Percentiles rank a stretch among this genome's conserved stretches.
Conservation (phyloP, 495 filamentous ascomycete genomes). For the Annulohypoxylon bovei region DNA sequence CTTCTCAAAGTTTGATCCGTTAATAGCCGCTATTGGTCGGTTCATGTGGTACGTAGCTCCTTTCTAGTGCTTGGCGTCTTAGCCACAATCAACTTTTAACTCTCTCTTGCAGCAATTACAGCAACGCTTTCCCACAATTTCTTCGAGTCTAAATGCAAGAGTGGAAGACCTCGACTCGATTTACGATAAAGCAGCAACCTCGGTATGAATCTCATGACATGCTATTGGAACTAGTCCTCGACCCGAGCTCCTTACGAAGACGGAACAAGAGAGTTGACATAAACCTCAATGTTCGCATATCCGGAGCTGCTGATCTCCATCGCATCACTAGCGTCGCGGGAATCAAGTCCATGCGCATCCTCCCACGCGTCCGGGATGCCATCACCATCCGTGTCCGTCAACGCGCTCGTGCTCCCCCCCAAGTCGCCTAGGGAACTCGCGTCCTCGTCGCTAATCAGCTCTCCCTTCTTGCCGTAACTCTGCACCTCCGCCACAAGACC, state of each 20-base stretch:
- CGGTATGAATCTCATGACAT: neutral
- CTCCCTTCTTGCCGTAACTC: constrained; percentile 43
- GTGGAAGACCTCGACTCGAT: no score
- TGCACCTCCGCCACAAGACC: constrained; percentile 37
- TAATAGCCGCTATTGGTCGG: neutral
- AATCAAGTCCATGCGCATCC: constrained; percentile 38
- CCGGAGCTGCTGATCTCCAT: constrained; percentile 42
- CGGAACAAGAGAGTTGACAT: constrained; percentile 47
- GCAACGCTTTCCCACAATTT: no score
- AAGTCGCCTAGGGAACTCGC: constrained; percentile 23
- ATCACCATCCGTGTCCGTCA: constrained; percentile 40
- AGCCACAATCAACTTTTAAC: neutral
- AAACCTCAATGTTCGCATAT: constrained; percentile 49
- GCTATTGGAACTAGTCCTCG: neutral
- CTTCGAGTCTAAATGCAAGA: no score
- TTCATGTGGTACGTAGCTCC: neutral
- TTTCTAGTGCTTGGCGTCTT: neutral
- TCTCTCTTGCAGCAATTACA: no score
- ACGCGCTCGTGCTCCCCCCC: constrained; percentile 22
- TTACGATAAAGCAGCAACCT: neutral
- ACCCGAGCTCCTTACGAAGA: neutral
- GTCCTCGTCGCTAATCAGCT: constrained; percentile 46
- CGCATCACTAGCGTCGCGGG: constrained; percentile 27
- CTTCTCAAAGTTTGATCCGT: neutral
- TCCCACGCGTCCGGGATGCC: constrained; percentile 51